phyloP scores from a whole-genome alignment of 495 filamentous ascomycete species.

The Tuber borchii region DNA sequence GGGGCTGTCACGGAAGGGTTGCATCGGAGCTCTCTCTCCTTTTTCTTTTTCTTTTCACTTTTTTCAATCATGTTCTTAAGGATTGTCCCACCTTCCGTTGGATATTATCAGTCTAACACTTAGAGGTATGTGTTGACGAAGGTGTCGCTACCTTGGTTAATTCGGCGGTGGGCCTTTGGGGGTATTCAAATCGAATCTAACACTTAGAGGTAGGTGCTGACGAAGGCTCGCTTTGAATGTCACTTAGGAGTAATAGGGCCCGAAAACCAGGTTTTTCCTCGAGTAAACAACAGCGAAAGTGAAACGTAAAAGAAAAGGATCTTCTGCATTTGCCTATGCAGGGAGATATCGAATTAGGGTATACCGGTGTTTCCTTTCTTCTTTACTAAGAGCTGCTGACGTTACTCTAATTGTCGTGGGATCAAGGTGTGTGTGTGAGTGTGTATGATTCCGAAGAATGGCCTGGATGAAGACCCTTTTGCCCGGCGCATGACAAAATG shows the following conservation, averaged over 20 bases:
- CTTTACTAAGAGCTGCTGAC: constrained; percentile 1
- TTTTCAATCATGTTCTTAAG: neutral
- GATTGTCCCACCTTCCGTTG: neutral
- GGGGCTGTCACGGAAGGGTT: neutral
- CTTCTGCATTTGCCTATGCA: neutral
- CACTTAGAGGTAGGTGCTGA: constrained; percentile 42
- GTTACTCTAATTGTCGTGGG: constrained; percentile 2
- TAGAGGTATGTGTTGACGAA: constrained; percentile 3
- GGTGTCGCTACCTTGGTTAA: neutral
- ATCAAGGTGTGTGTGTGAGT: constrained; percentile 1
- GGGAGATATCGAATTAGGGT: constrained; percentile 14
- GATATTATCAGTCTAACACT: neutral
- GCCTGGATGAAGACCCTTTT: neutral
- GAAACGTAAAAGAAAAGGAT: constrained; percentile 1
- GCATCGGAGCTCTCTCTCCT: neutral
- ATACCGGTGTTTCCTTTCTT: neutral
- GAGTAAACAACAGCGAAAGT: neutral
- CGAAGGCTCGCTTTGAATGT: constrained; percentile 19
- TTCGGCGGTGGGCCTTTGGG: neutral
- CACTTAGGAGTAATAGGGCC: constrained; percentile 24
- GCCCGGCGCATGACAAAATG: neutral
- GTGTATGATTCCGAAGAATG: neutral
- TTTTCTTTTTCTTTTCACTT: neutral
- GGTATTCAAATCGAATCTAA: constrained; percentile 25
- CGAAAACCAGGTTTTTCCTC: constrained; percentile 19